Percentiles rank a stretch among this genome's conserved stretches.
Conservation (phyloP, 1,139 yeast genomes). For the Saccharomyces hybrid region DNA sequence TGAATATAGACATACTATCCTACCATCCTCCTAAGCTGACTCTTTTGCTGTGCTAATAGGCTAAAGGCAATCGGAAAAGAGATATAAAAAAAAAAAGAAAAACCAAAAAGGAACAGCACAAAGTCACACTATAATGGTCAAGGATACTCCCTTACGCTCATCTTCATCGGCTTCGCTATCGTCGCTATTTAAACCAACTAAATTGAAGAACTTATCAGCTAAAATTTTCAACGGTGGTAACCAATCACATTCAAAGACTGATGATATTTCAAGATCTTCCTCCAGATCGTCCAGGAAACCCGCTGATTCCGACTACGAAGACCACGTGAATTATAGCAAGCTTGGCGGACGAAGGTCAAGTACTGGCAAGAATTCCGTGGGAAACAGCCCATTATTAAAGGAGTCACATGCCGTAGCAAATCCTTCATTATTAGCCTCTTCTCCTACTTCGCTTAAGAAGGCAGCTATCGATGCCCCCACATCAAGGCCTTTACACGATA, state of each 20-base stretch:
- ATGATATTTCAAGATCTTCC: neutral
- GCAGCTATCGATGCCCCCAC: neutral
- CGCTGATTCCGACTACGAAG: neutral
- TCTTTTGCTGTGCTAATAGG: neutral
- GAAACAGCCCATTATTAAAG: neutral
- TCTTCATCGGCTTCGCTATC: neutral
- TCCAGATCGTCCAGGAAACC: neutral
- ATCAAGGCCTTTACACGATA: neutral
- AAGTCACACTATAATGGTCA: neutral
- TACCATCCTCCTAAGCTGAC: neutral
- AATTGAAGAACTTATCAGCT: neutral
- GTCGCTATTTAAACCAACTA: neutral
- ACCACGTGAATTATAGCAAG: neutral
- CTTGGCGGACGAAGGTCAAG: neutral
- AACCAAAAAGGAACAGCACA: neutral
- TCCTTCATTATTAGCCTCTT: neutral
- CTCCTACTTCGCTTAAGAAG: neutral
- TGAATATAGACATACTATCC: neutral
- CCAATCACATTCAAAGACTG: neutral
- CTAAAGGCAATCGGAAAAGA: neutral
- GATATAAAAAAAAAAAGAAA: neutral
- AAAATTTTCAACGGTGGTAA: neutral
- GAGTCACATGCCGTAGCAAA: neutral
- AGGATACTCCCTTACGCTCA: neutral
- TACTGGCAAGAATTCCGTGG: neutral